These are phyloP conservation scores for Chytriomyces sp. DNA, from an alignment of 192 early-diverging fungal genomes.

Conservation along the genomic window DNA sequence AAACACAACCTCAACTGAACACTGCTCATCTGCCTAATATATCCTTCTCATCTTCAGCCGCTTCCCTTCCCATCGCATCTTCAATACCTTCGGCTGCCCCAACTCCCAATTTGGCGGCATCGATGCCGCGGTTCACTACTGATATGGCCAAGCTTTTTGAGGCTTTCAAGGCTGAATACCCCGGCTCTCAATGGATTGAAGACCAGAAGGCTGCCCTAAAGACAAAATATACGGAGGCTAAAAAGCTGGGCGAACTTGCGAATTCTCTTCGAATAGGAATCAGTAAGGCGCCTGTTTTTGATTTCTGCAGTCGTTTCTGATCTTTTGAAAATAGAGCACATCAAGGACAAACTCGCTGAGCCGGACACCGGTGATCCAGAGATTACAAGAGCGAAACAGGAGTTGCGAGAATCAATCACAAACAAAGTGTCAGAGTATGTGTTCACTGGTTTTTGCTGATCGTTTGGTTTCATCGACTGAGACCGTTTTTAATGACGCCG, in stretches of 20 bases:
- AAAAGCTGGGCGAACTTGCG: conserved; percentile 57
- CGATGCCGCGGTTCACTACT: conserved; percentile 45
- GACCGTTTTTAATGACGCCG: background rate
- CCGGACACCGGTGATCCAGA: conserved; percentile 23
- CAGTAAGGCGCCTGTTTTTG: conserved; percentile 43
- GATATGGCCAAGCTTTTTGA: conserved; percentile 69
- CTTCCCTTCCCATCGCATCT: background rate
- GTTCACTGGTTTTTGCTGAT: background rate
- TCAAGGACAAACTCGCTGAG: conserved; percentile 39
- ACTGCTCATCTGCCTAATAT: background rate
- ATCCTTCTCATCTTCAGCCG: background rate
- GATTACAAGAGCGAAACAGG: background rate
- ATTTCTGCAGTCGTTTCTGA: background rate
- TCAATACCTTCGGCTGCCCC: background rate
- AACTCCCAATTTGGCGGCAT: conserved; percentile 18
- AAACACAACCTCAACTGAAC: background rate
- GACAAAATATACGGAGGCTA: conserved; percentile 60
- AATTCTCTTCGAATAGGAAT: conserved; percentile 49
- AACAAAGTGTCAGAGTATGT: conserved; percentile 30
- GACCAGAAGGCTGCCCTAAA: conserved; percentile 61
- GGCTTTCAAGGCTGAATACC: conserved; percentile 58
- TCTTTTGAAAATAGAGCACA: conserved; percentile 13
- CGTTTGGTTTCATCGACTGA: too few species aligned
- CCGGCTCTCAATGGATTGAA: conserved; percentile 61
- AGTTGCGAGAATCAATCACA: conserved; percentile 26